A percentile compares a stretch with the other conserved stretches of the same genome.
phyloP scores from a whole-genome alignment of 495 filamentous ascomycete genomes.

The Tuber magnatum region DNA sequence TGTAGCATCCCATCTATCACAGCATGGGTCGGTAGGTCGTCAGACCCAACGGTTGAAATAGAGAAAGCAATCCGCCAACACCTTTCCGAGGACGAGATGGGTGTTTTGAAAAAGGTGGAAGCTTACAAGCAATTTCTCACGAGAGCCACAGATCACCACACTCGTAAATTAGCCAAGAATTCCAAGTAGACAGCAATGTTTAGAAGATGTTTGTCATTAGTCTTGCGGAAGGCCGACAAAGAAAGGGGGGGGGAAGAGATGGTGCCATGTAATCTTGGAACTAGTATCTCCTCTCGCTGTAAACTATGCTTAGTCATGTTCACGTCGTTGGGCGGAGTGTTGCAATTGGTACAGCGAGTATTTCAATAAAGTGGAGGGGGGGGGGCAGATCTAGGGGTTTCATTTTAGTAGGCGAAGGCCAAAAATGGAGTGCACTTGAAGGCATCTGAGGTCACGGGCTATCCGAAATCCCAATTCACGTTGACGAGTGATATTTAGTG shows the following conservation, averaged over 20 bases:
- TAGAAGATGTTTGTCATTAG: not conserved
- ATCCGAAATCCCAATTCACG: not conserved
- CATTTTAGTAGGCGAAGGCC: not conserved
- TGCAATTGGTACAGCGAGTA: not conserved
- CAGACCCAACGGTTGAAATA: constrained; percentile 13
- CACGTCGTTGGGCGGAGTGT: not conserved
- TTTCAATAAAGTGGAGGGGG: not conserved
- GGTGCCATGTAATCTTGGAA: not conserved
- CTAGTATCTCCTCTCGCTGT: not conserved
- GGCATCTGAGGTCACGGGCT: not conserved
- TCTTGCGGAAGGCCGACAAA: too few relatives aligned
- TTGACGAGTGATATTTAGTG: not conserved
- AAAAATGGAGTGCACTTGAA: not conserved
- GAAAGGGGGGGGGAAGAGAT: not conserved
- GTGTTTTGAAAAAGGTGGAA: constrained; percentile 9
- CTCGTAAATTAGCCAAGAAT: constrained; percentile 10
- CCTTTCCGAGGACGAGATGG: constrained; percentile 1
- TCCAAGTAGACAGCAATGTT: not conserved
- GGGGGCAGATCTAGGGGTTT: not conserved
- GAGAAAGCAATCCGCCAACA: constrained; percentile 17
- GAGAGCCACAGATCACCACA: constrained; percentile 16
- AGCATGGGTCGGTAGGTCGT: constrained; percentile 10
- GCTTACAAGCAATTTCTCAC: constrained; percentile 23
- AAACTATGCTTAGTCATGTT: not conserved
- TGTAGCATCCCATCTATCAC: constrained; percentile 13